phyloP scores from a whole-genome alignment of 1,284 basidiomycete species.

The Irpex sp. region DNA sequence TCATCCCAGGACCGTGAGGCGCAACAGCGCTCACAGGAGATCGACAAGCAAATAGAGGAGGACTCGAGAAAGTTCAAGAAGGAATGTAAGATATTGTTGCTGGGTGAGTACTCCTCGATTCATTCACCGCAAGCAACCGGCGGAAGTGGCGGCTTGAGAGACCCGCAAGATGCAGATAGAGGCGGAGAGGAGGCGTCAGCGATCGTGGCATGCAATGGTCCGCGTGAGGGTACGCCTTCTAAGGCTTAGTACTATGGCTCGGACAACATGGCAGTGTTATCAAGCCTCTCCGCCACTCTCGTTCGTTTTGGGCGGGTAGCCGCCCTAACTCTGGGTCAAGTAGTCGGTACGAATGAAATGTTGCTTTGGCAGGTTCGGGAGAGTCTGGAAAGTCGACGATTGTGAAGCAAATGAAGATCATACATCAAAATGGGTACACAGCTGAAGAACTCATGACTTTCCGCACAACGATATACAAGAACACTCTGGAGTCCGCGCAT shows the following conservation, averaged over 20 bases:
- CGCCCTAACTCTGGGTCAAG: background rate
- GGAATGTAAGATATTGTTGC: conserved; percentile 92
- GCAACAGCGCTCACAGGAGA: conserved; percentile 66
- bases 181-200: background rate
- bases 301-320: background rate
- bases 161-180: background rate
- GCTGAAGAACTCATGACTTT: conserved; percentile 78
- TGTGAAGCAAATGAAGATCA: conserved; percentile 99
- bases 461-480: conserved; percentile 81
- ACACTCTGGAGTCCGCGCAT: conserved; percentile 87
- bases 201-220: background rate
- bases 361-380: conserved; percentile 53
- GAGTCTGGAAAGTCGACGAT: conserved; percentile 95
- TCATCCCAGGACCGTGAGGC: conserved; percentile 57
- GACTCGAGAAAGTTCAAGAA: conserved; percentile 75
- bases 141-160: background rate
- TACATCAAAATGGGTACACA: conserved; percentile 93
- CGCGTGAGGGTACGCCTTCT: no score
- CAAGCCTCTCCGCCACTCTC: conserved; percentile 4
- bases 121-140: conserved; percentile 1
- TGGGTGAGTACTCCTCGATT: conserved; percentile 57
- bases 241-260: background rate
- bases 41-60: conserved; percentile 72
- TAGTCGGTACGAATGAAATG: background rate
- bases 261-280: background rate